Base-by-base conservation (phyloP, 345 rosid genomes). In the Murraya paniculata region DNA sequence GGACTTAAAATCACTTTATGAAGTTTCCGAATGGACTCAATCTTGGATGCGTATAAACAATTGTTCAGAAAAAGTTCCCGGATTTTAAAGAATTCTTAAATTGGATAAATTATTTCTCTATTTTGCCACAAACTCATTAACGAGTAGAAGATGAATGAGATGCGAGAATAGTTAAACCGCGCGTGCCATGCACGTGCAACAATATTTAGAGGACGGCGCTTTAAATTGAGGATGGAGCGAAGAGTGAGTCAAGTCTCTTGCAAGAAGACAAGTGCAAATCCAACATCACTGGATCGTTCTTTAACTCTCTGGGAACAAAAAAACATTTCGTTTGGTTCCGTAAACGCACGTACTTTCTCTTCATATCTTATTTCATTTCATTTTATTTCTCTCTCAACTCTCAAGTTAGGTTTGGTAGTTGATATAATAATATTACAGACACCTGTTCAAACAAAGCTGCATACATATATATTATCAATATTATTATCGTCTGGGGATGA, bases 111-210 rank as follows among this genome's bases (percentile, higher is more conserved):
- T 45, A 45, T 45, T 45, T 45, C 16, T 45, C 16, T 45, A 45
- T 45, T 45, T 45, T 13, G 18, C 50, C 50, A 3, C 50, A 45
- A 13, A 45, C 50, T 45, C 2, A 45, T 45, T 45, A 45, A 45
- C 13, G 4, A 36, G 10, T 1, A 22, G 0, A 35, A 21, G 71
- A 7, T 11, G 8, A 39, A 25, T 18, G 2, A 28, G 50, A 45
- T 4, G 3, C 1, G 50, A 45, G 41, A 27, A 50, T 21, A 45
- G 30, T 31, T 30, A 68, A n/a, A 19, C 6, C 4, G 66, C 89
- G 81, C 78, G 85, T 86, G 88, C 65, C 22, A 5, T 22, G 79
- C 88, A 78, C 77, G 79, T 56, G 77, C 5, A 18, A 4, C 21
- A 50, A 53, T 0, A 5, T 19, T 10, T 9, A 16, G 2, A 35